phyloP scores from a whole-genome alignment of 2,329 filamentous ascomycete species.

The Lachnellula arida region DNA sequence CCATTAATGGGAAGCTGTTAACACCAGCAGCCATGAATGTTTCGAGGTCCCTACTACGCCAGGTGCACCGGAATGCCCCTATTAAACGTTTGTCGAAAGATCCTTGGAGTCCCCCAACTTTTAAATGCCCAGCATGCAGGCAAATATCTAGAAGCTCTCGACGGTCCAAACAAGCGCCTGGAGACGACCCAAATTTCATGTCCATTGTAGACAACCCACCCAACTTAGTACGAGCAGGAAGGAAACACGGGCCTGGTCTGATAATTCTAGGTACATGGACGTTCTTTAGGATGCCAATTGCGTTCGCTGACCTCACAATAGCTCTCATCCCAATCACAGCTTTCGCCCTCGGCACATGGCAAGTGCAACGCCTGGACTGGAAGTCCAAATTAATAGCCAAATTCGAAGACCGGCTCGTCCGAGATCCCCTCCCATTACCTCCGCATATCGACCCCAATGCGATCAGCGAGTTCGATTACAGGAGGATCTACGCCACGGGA shows the following conservation, averaged over 20 bases:
- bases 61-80: slow-evolving; percentile 6
- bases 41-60: slow-evolving; percentile 12
- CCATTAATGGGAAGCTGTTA: background rate
- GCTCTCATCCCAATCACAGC: slow-evolving; percentile 81
- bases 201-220: slow-evolving; percentile 86
- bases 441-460: slow-evolving; percentile 76
- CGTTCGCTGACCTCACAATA: slow-evolving; percentile 12
- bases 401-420: slow-evolving; percentile 86
- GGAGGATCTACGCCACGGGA: slow-evolving; percentile 73
- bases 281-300: background rate
- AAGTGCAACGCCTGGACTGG: slow-evolving; percentile 88
- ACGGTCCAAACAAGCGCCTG: slow-evolving; percentile 37
- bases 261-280: slow-evolving; percentile 61
- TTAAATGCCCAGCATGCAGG: slow-evolving; percentile 23
- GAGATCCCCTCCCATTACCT: slow-evolving; percentile 79
- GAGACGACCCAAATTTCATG: slow-evolving; percentile 73
- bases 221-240: slow-evolving; percentile 68
- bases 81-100: background rate
- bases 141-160: slow-evolving; percentile 24
- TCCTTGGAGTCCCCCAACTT: slow-evolving; percentile 3
- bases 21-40: slow-evolving; percentile 18
- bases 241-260: slow-evolving; percentile 72
- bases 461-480: slow-evolving; percentile 85
- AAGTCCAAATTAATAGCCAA: slow-evolving; percentile 89
- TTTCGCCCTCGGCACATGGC: slow-evolving; percentile 89